Evolutionary conservation across 2,329 filamentous ascomycete genomes (phyloP).

Genomic region (Metarhizium humberi): DNA sequence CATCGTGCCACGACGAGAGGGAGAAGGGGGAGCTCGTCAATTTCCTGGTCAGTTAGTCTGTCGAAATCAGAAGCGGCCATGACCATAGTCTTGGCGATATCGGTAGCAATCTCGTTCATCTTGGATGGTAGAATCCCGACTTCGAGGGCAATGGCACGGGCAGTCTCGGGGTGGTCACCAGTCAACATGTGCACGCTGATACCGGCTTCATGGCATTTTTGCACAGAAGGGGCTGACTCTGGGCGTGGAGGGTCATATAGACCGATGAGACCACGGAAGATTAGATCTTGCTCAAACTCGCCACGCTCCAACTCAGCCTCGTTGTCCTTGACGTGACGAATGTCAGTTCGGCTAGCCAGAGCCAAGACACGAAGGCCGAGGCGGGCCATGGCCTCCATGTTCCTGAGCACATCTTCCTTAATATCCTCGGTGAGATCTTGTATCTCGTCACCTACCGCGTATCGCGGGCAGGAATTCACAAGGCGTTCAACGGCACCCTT

Average conservation of each 20-base stretch:
- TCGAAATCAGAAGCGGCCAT: constrained; percentile 63
- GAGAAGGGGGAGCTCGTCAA: constrained; percentile 52
- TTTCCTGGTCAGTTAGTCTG: constrained; percentile 51
- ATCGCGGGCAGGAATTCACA: constrained; percentile 49
- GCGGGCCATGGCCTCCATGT: constrained; percentile 59
- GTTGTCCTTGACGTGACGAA: constrained; percentile 22
- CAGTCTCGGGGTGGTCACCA: constrained; percentile 58
- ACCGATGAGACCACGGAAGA: constrained; percentile 60
- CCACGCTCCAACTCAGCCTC: constrained; percentile 39
- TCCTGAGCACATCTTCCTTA: constrained; percentile 47
- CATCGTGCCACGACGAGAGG: constrained; percentile 62
- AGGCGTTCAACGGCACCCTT: constrained; percentile 65
- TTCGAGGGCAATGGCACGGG: constrained; percentile 52
- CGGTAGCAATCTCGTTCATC: constrained; percentile 32
- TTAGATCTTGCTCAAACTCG: constrained; percentile 39
- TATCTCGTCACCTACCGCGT: constrained; percentile 34
- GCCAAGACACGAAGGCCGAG: constrained; percentile 62
- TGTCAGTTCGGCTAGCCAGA: constrained; percentile 45
- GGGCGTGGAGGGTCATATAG: constrained; percentile 65
- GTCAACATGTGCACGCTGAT: constrained; percentile 63
- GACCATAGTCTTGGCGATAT: constrained; percentile 51
- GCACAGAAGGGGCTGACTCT: constrained; percentile 52
- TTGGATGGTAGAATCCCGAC: constrained; percentile 48
- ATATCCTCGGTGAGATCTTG: constrained; percentile 42
- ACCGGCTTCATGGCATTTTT: constrained; percentile 49